Base-by-base conservation (phyloP, 2,329 filamentous ascomycete genomes). In the Diaporthe eres region DNA sequence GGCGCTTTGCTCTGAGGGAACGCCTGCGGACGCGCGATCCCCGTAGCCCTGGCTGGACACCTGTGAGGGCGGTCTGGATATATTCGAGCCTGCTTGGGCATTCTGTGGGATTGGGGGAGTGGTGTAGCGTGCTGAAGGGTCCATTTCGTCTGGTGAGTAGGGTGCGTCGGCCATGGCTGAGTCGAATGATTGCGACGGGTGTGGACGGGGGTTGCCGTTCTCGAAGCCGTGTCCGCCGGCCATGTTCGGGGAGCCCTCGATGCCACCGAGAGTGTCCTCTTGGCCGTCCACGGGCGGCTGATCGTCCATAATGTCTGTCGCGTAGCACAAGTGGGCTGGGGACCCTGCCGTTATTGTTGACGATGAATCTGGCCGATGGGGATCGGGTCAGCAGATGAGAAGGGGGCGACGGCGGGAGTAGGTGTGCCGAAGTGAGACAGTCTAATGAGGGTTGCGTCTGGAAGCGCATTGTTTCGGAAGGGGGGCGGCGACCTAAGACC, bases 41-140 rank as follows among this genome's bases (percentile, higher is more conserved):
- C 82, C 83, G 78, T 86, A 85, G 74, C 81, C 84, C 51, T 82
- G 80, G 61, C 83, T 83, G 22, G 89, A 91, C 49, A 91, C 84
- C 58, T 88, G 88, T 37, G 90, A 92, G 5, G 89, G 86, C 7
- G 90, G 89, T 72, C 90, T 86, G 72, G 89, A 91, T 80, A 88
- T 85, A 34, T 87, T 84, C 34, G 86, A 84, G 63, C 83, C 77
- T 67, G 73, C 61, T 22, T 65, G 65, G 31, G 77, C 76, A 31
- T 84, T 83, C 71, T 85, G 82, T 47, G 86, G 84, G 8, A 87
- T 82, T 1, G 87, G 87, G 73, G 87, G 87, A 25, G 87, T 88
- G 67, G 83, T 84, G 81, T 88, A 89, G 74, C 85, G 85, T 58
- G 81, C 81, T 19, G 83, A 84, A 44, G 85, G 83, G 60, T 89